Percentiles rank a stretch among this genome's conserved stretches.
These are phyloP conservation scores for Gossypium mustelinum DNA, from an alignment of 345 rosid species.

Conservation along the genomic window DNA sequence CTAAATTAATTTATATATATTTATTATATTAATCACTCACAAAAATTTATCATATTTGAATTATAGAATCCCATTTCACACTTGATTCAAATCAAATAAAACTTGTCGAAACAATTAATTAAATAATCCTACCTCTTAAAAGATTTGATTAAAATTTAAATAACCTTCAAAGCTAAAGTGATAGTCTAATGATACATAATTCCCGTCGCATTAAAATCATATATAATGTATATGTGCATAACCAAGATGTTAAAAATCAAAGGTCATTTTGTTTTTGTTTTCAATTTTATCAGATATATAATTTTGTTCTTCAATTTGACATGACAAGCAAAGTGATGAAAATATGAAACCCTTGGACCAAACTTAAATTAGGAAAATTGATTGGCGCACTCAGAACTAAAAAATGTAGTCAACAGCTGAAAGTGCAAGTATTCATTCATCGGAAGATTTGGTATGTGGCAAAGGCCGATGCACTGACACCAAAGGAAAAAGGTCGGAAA, in stretches of 20 bases:
- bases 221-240: too few relatives aligned
- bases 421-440: neutral
- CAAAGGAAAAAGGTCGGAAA: conserved; percentile 14
- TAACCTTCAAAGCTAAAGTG: too few relatives aligned
- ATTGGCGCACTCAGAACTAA: neutral
- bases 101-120: too few relatives aligned
- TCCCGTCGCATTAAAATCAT: neutral
- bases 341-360: neutral
- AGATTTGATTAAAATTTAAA: too few relatives aligned
- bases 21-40: too few relatives aligned
- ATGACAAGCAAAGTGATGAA: neutral
- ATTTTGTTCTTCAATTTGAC: neutral
- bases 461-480: conserved; percentile 6
- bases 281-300: neutral
- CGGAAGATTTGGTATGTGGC: neutral
- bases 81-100: too few relatives aligned
- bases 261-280: too few relatives aligned
- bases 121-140: too few relatives aligned
- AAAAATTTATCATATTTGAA: too few relatives aligned
- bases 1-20: too few relatives aligned
- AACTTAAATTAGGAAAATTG: neutral
- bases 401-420: neutral
- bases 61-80: too few relatives aligned
- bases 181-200: neutral
- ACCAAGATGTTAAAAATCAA: too few relatives aligned